Conservation (phyloP, 306 rosid genomes). For the Cicer bijugum region DNA sequence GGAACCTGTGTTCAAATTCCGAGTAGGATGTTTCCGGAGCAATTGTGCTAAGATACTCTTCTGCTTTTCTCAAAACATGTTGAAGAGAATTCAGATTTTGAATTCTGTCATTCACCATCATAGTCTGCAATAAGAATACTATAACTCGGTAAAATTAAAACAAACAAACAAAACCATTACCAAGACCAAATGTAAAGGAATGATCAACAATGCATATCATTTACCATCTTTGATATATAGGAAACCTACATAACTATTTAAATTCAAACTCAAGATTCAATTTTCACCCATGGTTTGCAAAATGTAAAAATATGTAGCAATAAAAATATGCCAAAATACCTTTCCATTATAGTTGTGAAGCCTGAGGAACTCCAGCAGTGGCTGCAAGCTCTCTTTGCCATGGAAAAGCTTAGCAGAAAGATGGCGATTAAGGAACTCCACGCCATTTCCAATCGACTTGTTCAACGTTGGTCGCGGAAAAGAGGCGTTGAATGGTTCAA, state of each 20-base stretch:
- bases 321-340: slow-evolving; percentile 48
- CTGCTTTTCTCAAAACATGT: slow-evolving; percentile 81
- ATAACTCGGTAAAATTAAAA: slow-evolving; percentile 28
- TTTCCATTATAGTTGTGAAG: slow-evolving; percentile 87
- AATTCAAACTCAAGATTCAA: neutral
- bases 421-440: slow-evolving; percentile 97
- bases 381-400: slow-evolving; percentile 93
- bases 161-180: neutral
- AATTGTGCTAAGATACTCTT: slow-evolving; percentile 63
- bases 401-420: slow-evolving; percentile 98
- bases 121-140: slow-evolving; percentile 56
- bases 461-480: slow-evolving; percentile 91
- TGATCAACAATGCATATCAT: neutral
- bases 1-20: slow-evolving; percentile 67
- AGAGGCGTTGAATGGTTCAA: slow-evolving; percentile 84
- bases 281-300: too few species aligned
- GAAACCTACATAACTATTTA: neutral
- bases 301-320: neutral
- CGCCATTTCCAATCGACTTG: slow-evolving; percentile 95
- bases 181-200: slow-evolving; percentile 2
- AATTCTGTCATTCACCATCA: slow-evolving; percentile 90
- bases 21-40: slow-evolving; percentile 68
- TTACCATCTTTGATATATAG: slow-evolving; percentile 12
- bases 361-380: slow-evolving; percentile 82
- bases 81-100: slow-evolving; percentile 73